Evolutionary conservation across 2,329 filamentous ascomycete genomes (phyloP), one percentile per base, ranked within the genome.

Genomic region (Diaporthe destruens): DNA sequence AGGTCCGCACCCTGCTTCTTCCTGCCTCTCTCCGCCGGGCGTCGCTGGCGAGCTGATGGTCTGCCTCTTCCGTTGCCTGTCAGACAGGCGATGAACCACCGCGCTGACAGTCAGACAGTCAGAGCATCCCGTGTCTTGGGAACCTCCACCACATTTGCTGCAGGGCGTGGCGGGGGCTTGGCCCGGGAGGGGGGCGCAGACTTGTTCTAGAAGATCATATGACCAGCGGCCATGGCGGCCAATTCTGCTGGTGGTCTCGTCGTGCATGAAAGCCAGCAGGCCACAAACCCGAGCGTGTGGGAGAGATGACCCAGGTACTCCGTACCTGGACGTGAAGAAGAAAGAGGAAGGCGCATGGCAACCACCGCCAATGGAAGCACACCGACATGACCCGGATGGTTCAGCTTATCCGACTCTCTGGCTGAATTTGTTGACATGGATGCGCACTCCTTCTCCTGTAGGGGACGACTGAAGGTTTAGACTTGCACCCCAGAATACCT

Each of bases 121-220:
- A 65, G 61, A 65, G 44, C 11, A 51, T 65, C 44, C 59, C 44
- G 42, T 23, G 44, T 65, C 42, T 51, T 51, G 29, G 61, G 44
- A 18, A 51, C 20, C 20, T 12, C 14, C 29, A 65, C 32, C 18
- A 25, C 59, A 53, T 44, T 14, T 61, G 68, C 68, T 59, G 55
- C 23, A 63, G 47, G 20, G 42, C 47, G 20, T 44, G 56, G n/a
- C 20, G 25, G 16, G 42, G 61, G 20, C n/a, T 23, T 51, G 47
- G 39, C 25, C 16, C 39, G 6, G 39, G 53, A 44, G 54, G 53
- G 54, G 54, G 61, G 61, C 70, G 59, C 70, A 69, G 65, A 61
- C 47, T 72, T 55, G 32, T 72, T 72, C 71, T 69, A 63, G 65
- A 72, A 72, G 47, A 61, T 63, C 65, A 69, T 54, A 69, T 69